These are phyloP conservation scores for Endotrypanum monterogeii DNA, from an alignment of 208 protist species.

Conservation along the genomic window DNA sequence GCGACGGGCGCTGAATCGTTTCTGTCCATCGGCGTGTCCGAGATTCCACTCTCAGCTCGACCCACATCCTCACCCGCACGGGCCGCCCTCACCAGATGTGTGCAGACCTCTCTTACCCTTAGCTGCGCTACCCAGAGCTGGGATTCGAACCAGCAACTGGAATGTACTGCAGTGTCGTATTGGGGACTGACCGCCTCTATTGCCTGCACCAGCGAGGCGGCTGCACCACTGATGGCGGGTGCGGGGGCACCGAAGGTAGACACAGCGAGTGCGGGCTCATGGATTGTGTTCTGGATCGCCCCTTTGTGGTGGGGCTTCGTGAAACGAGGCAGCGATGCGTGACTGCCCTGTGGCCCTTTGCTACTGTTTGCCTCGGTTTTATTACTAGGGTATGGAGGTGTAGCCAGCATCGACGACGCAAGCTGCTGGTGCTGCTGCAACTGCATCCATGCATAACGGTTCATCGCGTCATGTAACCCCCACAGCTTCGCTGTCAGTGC, in stretches of 20 bases:
- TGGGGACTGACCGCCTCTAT: slow-evolving; percentile 42
- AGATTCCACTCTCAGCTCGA: slow-evolving; percentile 3
- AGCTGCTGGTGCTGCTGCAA: slow-evolving; percentile 7
- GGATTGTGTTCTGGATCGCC: not conserved
- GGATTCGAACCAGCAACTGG: slow-evolving; percentile 50
- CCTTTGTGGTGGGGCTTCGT: not conserved
- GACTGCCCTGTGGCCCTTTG: not conserved
- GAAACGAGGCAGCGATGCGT: not conserved
- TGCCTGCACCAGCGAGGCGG: slow-evolving; percentile 33
- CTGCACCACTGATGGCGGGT: not conserved
- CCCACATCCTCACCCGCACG: slow-evolving; percentile 1
- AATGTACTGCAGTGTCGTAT: slow-evolving; percentile 65
- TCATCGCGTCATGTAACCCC: slow-evolving; percentile 47
- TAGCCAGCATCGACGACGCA: not conserved
- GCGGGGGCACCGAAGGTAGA: not conserved
- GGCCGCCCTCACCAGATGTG: slow-evolving; percentile 3
- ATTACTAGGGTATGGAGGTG: not conserved
- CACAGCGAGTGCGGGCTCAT: not conserved
- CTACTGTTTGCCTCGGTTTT: not conserved
- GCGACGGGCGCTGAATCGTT: not conserved
- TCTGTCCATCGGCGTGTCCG: not conserved
- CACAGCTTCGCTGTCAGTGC: slow-evolving; percentile 27
- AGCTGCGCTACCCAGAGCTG: slow-evolving; percentile 60
- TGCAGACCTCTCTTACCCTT: slow-evolving; percentile 19
- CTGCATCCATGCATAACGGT: slow-evolving; percentile 22